Conservation (phyloP, 495 filamentous ascomycete genomes). For the Xylaria castorea region DNA sequence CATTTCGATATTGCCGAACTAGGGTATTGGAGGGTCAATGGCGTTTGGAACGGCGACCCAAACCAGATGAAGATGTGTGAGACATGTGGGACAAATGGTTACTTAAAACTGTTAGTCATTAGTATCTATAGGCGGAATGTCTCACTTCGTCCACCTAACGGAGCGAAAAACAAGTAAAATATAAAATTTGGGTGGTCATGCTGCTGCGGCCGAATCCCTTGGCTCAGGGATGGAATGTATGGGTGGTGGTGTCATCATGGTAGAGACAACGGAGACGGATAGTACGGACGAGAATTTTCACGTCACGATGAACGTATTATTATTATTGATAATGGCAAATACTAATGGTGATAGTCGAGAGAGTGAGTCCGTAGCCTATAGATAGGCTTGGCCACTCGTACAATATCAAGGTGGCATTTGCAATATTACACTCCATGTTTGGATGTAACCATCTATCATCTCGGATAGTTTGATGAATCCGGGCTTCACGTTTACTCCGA, state of each 20-base stretch:
- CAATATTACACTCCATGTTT: no score
- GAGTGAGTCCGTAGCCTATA: neutral
- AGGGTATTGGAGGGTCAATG: constrained; percentile 7
- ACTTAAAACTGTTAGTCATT: constrained; percentile 8
- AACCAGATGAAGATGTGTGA: neutral
- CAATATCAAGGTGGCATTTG: constrained; percentile 20
- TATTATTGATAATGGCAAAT: constrained; percentile 12
- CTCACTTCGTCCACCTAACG: neutral
- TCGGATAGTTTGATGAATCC: neutral
- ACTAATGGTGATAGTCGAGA: neutral
- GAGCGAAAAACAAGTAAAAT: neutral
- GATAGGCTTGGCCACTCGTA: constrained; percentile 13
- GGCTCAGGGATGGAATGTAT: constrained; percentile 7
- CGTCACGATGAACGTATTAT: constrained; percentile 10
- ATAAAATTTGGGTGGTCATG: neutral
- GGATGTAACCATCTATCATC: neutral
- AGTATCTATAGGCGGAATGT: neutral
- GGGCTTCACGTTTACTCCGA: neutral
- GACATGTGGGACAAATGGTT: neutral
- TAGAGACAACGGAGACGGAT: constrained; percentile 18
- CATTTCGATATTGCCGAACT: neutral
- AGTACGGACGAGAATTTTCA: constrained; percentile 18
- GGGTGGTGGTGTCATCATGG: constrained; percentile 22
- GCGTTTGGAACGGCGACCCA: neutral
- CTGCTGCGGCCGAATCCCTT: constrained; percentile 25